Evolutionary conservation across 2,329 filamentous ascomycete species (phyloP), one percentile per base, ranked within the genome.

Genomic region (Aspergillaceae sp.): DNA sequence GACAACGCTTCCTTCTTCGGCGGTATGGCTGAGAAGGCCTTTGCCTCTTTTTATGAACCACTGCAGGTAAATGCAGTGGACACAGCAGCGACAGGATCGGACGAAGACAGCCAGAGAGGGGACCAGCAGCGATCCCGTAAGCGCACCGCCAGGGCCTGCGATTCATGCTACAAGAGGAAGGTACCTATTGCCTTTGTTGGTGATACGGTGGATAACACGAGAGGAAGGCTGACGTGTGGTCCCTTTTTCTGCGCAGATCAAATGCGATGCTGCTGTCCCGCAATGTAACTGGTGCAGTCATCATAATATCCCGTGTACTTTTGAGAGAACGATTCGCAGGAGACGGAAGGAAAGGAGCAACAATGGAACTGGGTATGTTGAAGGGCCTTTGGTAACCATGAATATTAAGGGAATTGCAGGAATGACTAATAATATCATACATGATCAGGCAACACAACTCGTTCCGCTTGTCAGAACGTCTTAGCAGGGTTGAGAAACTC

Each of bases 271-370:
- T 2, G 63, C 62, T 10, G 48, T 62, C 7, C 68, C 70, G 3
- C 62, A 66, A 42, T 76, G 74, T 58, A 71, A 76, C 55, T 76
- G 73, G 73, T 76, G 74, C 53, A 65, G 62, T 42, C 71, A 75
- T 55, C 74, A 75, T 51, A 59, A 65, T 45, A 62, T 73, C 19
- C 55, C 65, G 11, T 77, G 74, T 56, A 75, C 71, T 5, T 76
- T 74, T 53, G 64, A 61, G 29, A 50, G 66, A 47, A 53, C 55
- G 7, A 49, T 59, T 29, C 55, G 51, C 28, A 55, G 60, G 30
- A 59, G 56, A 44, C 54, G 61, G n/a, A 66, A 61, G 49, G 52
- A 51, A 6, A 52, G 19, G 19, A 19, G 47, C 30, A 47, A 46
- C 28, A 50, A 57, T 46, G 52, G 40, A 33, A 53, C 50, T 27